Evolutionary conservation across 179 eudicot genomes (phyloP).

Genomic region (Patellifolia procumbens): DNA sequence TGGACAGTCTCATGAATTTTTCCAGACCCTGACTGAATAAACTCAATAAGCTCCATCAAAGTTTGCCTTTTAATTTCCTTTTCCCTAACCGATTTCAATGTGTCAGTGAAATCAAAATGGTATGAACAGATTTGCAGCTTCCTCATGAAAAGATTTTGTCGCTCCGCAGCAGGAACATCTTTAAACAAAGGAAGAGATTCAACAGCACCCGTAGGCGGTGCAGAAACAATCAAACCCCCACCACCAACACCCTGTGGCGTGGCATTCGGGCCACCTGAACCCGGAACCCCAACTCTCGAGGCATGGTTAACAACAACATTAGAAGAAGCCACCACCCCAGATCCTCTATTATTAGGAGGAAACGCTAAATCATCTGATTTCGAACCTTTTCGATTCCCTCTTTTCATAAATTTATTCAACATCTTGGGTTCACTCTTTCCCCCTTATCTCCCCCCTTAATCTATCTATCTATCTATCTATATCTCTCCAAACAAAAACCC

Average conservation of each 20-base stretch:
- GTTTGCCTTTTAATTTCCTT: conserved; percentile 69
- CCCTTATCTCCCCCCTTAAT: not conserved
- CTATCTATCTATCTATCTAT: not conserved
- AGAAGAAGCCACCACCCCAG: conserved; percentile 37
- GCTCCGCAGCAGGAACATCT: conserved; percentile 51
- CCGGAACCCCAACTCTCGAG: conserved; percentile 46
- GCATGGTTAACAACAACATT: conserved; percentile 69
- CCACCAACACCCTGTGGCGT: conserved; percentile 26
- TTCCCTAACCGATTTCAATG: conserved; percentile 54
- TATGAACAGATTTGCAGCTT: conserved; percentile 62
- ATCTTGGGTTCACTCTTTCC: conserved; percentile 20
- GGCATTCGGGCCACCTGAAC: conserved; percentile 31
- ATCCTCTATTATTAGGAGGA: conserved; percentile 32
- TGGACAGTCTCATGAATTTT: conserved; percentile 59
- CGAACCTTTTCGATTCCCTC: conserved; percentile 39
- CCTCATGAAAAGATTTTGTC: conserved; percentile 49
- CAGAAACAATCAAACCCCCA: not conserved
- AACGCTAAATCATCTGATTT: conserved; percentile 38
- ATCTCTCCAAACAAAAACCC: conserved; percentile 24
- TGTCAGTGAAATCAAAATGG: conserved; percentile 55
- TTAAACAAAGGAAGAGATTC: conserved; percentile 58
- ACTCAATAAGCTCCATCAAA: conserved; percentile 56
- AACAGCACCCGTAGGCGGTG: conserved; percentile 39
- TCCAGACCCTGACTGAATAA: conserved; percentile 52
- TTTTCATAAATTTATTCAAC: conserved; percentile 50